Conservation (phyloP, 2,329 filamentous ascomycete genomes). For the Bipolaris bicolor region DNA sequence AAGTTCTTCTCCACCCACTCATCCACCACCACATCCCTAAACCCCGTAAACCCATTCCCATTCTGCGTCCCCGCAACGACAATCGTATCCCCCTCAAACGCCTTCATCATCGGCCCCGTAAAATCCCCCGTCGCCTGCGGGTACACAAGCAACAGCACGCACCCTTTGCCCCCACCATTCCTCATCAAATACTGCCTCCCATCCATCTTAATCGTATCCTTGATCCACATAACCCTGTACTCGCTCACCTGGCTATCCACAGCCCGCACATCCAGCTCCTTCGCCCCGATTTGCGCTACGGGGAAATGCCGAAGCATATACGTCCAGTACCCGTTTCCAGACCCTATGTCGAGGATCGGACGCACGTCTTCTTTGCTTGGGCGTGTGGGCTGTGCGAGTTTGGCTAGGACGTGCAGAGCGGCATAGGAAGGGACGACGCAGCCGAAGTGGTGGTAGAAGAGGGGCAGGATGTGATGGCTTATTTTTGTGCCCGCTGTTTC, state of each 20-base stretch:
- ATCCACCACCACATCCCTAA: slow-evolving; percentile 67
- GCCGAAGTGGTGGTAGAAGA: slow-evolving; percentile 81
- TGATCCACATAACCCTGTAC: slow-evolving; percentile 73
- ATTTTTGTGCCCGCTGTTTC: slow-evolving; percentile 60
- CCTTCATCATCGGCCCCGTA: slow-evolving; percentile 65
- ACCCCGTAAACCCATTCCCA: slow-evolving; percentile 74
- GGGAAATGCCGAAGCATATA: slow-evolving; percentile 74
- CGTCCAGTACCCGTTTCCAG: slow-evolving; percentile 77
- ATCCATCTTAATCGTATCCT: slow-evolving; percentile 68
- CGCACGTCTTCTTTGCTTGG: slow-evolving; percentile 49
- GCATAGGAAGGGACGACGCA: slow-evolving; percentile 74
- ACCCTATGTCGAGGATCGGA: slow-evolving; percentile 69
- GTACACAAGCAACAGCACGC: slow-evolving; percentile 73
- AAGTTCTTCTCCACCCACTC: slow-evolving; percentile 68
- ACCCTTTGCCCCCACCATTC: slow-evolving; percentile 55
- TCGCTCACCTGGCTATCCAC: slow-evolving; percentile 72
- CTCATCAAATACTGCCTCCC: slow-evolving; percentile 63
- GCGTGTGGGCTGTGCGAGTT: slow-evolving; percentile 52
- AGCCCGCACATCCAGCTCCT: slow-evolving; percentile 63
- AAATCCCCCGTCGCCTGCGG: slow-evolving; percentile 72
- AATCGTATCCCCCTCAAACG: slow-evolving; percentile 67
- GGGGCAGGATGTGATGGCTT: slow-evolving; percentile 71
- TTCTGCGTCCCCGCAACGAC: slow-evolving; percentile 79
- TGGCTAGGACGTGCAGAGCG: slow-evolving; percentile 64
- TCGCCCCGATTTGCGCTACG: slow-evolving; percentile 59